Evolutionary conservation across 1,284 basidiomycete genomes (phyloP).

Genomic region (Leccinum subfulvum): DNA sequence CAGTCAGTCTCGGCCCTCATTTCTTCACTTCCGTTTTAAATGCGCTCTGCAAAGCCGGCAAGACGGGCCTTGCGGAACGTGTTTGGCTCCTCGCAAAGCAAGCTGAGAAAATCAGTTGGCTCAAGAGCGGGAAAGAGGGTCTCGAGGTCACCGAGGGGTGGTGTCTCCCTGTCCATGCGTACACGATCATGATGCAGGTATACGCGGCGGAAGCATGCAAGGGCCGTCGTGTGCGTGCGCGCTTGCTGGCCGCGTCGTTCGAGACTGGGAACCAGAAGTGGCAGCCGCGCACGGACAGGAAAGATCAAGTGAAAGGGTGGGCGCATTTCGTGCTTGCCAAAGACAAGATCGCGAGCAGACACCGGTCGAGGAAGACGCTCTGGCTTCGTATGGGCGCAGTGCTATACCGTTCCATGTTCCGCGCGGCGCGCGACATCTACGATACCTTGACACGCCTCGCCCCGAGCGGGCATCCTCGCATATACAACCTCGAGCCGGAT

Average conservation of each 20-base stretch:
- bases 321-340: conserved; percentile 32
- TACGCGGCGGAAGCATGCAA: conserved; percentile 53
- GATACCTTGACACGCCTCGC: conserved; percentile 25
- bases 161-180: conserved; percentile 63
- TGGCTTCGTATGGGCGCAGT: conserved; percentile 32
- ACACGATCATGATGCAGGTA: conserved; percentile 68
- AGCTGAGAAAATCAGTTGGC: conserved; percentile 56
- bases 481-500: conserved; percentile 50
- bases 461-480: conserved; percentile 17
- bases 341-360: conserved; percentile 23
- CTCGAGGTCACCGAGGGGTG: conserved; percentile 44
- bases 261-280: conserved; percentile 18
- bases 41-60: conserved; percentile 56
- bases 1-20: conserved; percentile 53
- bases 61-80: conserved; percentile 56
- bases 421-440: conserved; percentile 35
- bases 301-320: conserved; percentile 38
- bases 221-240: conserved; percentile 20
- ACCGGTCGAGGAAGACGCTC: conserved; percentile 25
- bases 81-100: conserved; percentile 60
- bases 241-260: conserved; percentile 1
- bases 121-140: conserved; percentile 20
- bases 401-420: conserved; percentile 39
- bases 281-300: conserved; percentile 17
- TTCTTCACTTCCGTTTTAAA: conserved; percentile 60